Evolutionary conservation across 2,329 filamentous ascomycete species (phyloP), one percentile per base, ranked within the genome.

Genomic region (Neonectria faginata): DNA sequence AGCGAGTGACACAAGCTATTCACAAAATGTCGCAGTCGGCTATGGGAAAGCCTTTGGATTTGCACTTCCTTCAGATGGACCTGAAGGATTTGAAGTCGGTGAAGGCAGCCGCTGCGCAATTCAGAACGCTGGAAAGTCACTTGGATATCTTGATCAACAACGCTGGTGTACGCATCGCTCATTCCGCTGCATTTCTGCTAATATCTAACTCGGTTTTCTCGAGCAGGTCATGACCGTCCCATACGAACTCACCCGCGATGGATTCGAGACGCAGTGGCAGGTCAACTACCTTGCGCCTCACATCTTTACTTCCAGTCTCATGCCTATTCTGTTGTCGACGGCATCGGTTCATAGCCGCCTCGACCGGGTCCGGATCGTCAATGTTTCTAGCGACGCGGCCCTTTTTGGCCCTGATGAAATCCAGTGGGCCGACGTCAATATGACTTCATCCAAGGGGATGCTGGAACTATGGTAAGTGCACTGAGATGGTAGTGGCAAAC

Each of bases 341-440:
- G 71, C 67, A 16, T 60, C 70, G 9, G 18, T 16, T 0, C 57
- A 52, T 22, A 55, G 55, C 2, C 36, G 53, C 9, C 64, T 62
- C 57, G 59, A 73, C 5, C 67, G 70, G 2, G 71, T 70, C 2
- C 54, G 73, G 8, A 51, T 75, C 0, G 53, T 74, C 50, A 75
- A 75, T n/a, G 73, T 74, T 1, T 59, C 70, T 0, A 74, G 73
- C 18, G 73, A 75, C 3, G 57, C 62, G 25, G 66, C 69, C 2
- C 63, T 61, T 1, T 51, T 67, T 42, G 71, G 70, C 0, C 69
- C 71, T 0, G 66, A 71, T 0, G 31, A 36, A 2, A 74, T 75
- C 27, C 60, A 71, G 2, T 68, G 70, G 3, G 68, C 70, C 0
- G 70, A 75, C 7, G 59, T 69, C 1, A 75, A 74, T 20, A 66